A percentile compares a stretch with the other conserved stretches of the same genome.
Evolutionary conservation across 768 basidiomycete genomes (phyloP).

Genomic region (Piloderma croceum): DNA sequence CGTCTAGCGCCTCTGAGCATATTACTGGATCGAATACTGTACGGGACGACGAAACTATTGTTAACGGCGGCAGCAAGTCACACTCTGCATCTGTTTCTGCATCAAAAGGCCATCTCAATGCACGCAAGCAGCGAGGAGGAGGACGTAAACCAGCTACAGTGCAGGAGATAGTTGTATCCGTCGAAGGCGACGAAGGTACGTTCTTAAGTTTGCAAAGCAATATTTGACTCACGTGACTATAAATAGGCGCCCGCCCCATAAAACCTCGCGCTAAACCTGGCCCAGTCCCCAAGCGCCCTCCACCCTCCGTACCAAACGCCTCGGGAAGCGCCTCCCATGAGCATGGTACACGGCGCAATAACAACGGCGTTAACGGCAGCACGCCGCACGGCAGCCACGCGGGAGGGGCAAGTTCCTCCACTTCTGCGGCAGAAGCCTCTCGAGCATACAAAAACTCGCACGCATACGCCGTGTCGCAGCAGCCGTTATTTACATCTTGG

Average conservation of each 20-base stretch:
- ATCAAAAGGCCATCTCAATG: conserved; percentile 28
- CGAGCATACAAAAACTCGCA: conserved; percentile 75
- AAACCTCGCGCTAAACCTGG: conserved; percentile 31
- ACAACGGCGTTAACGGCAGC: conserved; percentile 31
- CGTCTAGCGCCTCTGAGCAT: conserved; percentile 64
- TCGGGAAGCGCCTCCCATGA: conserved; percentile 35
- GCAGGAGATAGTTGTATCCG: conserved; percentile 19
- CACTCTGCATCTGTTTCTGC: conserved; percentile 8
- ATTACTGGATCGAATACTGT: conserved; percentile 34
- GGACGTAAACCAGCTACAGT: conserved; percentile 12
- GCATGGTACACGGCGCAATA: conserved; percentile 45
- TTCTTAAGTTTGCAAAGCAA: conserved; percentile 9
- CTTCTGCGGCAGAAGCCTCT: conserved; percentile 42
- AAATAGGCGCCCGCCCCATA: conserved; percentile 39
- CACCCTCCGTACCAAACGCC: conserved; percentile 20
- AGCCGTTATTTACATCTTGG: conserved; percentile 81
- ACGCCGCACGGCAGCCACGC: conserved; percentile 33
- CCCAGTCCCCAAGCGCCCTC: conserved; percentile 26
- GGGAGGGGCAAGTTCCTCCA: conserved; percentile 13
- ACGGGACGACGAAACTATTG: conserved; percentile 37
- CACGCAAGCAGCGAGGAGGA: conserved; percentile 39
- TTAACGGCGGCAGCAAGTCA: conserved; percentile 20
- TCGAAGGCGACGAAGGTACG: conserved; percentile 65
- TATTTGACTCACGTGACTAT: conserved; percentile 29
- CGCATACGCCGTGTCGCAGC: conserved; percentile 74